Evolutionary conservation across 768 basidiomycete genomes (phyloP), one percentile per base, ranked within the genome.

Genomic region (Sporobolomyces phaffii): DNA sequence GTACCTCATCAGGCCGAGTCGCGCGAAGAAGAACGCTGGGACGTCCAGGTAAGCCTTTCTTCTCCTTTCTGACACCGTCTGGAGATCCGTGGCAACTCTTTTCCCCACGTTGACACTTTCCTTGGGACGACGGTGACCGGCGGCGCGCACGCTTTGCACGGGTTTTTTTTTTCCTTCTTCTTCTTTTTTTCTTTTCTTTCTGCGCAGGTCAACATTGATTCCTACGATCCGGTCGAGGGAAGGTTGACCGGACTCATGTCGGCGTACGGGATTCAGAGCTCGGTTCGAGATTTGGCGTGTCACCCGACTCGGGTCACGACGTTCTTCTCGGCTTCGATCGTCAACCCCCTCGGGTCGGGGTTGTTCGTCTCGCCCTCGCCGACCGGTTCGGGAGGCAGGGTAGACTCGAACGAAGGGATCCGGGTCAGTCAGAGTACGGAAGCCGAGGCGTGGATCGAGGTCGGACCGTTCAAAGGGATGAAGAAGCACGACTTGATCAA

Each of bases 381-480:
- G 22, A 28, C 56, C 22, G 53, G 61, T 1, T 57, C 43, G 7
- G 59, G 36, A 15, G 59, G 51, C n/a, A n/a, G n/a, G n/a, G n/a
- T n/a, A 1, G 31, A 1, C 9, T 47, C 52, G 41, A 2, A 14
- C 20, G 56, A 58, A 33, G 60, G 45, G 24, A 34, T 65, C 49
- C 48, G 59, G 26, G 62, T 61, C 31, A 40, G 45, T 41, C 54
- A 62, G 15, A 3, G 26, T 26, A 54, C 38, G 51, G 72, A 74
- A 36, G 58, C 67, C 11, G 72, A 69, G 47, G 62, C 63, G 18
- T 74, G 73, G 73, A 38, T 51, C n/a, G 64, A 60, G 40, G 8
- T 73, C 10, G 72, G 67, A 10, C 70, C 73, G 9, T 74, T 74
- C 69, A 58, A 60, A 33, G 64, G 50, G 4, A 26, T 70, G 31